A percentile compares a stretch with the other conserved stretches of the same genome.
Conservation (phyloP, 1,284 basidiomycete species). For the Boletellus dicymbophilus region DNA sequence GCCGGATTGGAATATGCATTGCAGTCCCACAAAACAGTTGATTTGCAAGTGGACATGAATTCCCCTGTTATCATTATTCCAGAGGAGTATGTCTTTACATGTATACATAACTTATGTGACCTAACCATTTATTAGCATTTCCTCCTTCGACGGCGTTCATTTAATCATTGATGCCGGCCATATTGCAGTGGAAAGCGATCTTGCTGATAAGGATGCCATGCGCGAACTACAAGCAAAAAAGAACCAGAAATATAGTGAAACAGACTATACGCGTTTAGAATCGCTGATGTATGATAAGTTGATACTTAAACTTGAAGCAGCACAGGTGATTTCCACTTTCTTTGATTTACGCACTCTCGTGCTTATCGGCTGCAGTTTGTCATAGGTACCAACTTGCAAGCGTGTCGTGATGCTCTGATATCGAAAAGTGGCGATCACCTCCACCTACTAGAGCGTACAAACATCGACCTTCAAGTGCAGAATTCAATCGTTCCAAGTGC, state of each 20-base stretch:
- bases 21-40: slow-evolving; percentile 93
- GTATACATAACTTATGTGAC: background rate
- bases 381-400: slow-evolving; percentile 83
- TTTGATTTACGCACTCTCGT: background rate
- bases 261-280: slow-evolving; percentile 89
- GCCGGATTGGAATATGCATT: slow-evolving; percentile 95
- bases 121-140: slow-evolving; percentile 56
- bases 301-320: slow-evolving; percentile 82
- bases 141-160: slow-evolving; percentile 78
- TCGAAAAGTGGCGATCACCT: slow-evolving; percentile 61
- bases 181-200: slow-evolving; percentile 89
- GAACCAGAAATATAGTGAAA: slow-evolving; percentile 84
- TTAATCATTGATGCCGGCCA: slow-evolving; percentile 97
- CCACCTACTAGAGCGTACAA: slow-evolving; percentile 94
- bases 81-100: slow-evolving; percentile 66
- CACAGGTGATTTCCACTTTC: slow-evolving; percentile 65
- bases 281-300: slow-evolving; percentile 97
- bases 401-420: slow-evolving; percentile 78
- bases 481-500: slow-evolving; percentile 93
- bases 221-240: slow-evolving; percentile 86
- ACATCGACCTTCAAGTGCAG: slow-evolving; percentile 88
- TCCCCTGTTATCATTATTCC: slow-evolving; percentile 98
- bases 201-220: slow-evolving; percentile 85
- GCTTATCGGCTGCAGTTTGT: slow-evolving; percentile 67
- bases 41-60: slow-evolving; percentile 95